Evolutionary conservation across 2,329 filamentous ascomycete species (phyloP).

Genomic region (Rugonectria rugulosa): DNA sequence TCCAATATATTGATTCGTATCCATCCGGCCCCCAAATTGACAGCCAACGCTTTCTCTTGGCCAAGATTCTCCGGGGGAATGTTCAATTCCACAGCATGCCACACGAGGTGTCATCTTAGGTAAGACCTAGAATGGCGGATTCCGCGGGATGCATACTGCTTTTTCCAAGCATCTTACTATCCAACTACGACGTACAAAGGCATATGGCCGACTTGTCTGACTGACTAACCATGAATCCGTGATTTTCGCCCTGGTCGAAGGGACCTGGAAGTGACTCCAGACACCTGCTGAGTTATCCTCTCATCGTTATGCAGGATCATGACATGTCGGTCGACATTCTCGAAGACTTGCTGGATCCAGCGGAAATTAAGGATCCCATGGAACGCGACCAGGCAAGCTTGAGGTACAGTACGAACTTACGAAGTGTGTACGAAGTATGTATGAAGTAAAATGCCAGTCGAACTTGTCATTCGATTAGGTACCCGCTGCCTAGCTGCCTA

Average conservation of each 20-base stretch:
- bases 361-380: constrained; percentile 11
- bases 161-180: constrained; percentile 8
- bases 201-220: constrained; percentile 9
- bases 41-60: no score
- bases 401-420: not conserved
- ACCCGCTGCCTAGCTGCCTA: not conserved
- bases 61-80: constrained; percentile 7
- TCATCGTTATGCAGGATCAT: constrained; percentile 3
- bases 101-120: constrained; percentile 28
- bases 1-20: constrained; percentile 34
- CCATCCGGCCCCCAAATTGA: constrained; percentile 23
- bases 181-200: no score
- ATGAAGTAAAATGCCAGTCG: not conserved
- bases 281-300: not conserved
- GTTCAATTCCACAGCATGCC: constrained; percentile 22
- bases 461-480: not conserved
- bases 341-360: not conserved
- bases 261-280: not conserved
- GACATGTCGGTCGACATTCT: constrained; percentile 5
- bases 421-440: no score
- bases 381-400: not conserved
- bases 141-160: constrained; percentile 2
- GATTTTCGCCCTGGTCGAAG: not conserved
- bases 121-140: constrained; percentile 31
- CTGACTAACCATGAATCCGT: constrained; percentile 4